Percentiles rank a stretch among this genome's conserved stretches.
phyloP scores from a whole-genome alignment of 73 alveolate species.

The Uronychia setigera region DNA sequence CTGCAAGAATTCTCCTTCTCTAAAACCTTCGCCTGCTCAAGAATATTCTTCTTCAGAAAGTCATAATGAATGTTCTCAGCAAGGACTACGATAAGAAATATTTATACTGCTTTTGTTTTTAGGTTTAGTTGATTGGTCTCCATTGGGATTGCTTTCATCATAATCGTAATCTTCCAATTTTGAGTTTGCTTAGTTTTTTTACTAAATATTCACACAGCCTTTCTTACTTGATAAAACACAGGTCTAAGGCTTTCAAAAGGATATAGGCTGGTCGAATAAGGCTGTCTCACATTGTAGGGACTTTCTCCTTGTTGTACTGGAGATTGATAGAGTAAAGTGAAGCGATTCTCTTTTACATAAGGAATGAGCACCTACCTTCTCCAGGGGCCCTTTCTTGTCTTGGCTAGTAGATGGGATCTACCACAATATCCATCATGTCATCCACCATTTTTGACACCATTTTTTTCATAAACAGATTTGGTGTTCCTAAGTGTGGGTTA shows the following conservation, averaged over 20 bases:
- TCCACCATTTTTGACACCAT: conserved; percentile 89
- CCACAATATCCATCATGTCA: conserved; percentile 71
- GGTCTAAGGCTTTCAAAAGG: background rate
- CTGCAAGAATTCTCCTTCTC: conserved; percentile 35
- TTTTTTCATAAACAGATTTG: conserved; percentile 69
- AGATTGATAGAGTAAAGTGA: background rate
- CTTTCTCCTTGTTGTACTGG: conserved; percentile 1
- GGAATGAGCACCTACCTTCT: no score
- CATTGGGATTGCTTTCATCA: background rate
- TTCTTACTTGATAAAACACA: background rate
- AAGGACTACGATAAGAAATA: background rate
- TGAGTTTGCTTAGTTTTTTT: background rate
- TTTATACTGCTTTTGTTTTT: background rate
- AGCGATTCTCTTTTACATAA: conserved; percentile 3
- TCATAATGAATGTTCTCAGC: background rate
- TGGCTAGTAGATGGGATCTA: conserved; percentile 60
- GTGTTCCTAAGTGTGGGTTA: conserved; percentile 85
- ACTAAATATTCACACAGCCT: background rate
- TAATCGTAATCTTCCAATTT: background rate
- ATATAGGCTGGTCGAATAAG: background rate
- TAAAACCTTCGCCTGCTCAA: conserved; percentile 32
- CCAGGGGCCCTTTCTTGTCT: conserved; percentile 10
- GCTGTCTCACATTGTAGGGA: background rate
- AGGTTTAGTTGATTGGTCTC: background rate
- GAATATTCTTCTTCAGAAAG: conserved; percentile 18